phyloP scores from a whole-genome alignment of 495 filamentous ascomycete genomes.

The Aspergillus sclerotioniger region DNA sequence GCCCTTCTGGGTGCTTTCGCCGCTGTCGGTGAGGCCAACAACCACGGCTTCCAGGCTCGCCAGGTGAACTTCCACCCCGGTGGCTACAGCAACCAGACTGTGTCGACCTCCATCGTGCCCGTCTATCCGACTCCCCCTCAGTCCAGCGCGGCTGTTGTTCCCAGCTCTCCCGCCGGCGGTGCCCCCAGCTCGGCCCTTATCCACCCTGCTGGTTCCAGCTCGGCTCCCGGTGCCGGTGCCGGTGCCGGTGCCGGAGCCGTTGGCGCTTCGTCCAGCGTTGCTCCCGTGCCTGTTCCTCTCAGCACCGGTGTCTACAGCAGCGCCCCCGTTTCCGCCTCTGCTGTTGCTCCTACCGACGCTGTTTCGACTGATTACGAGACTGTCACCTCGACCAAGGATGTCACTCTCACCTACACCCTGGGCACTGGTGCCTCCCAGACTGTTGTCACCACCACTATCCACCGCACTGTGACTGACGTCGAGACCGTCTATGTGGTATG shows the following conservation, averaged over 20 bases:
- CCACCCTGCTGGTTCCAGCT: conserved; percentile 2
- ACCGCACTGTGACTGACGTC: conserved; percentile 43
- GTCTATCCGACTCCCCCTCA: conserved; percentile 19
- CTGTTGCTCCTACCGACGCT: conserved; percentile 2
- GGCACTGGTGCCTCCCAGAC: conserved; percentile 52
- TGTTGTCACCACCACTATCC: conserved; percentile 57
- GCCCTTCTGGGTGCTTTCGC: conserved; percentile 50
- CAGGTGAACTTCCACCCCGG: conserved; percentile 30
- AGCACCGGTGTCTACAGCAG: conserved; percentile 18
- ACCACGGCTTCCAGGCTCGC: conserved; percentile 34
- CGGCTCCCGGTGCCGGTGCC: neutral
- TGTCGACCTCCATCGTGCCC: conserved; percentile 18
- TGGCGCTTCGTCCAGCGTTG: conserved; percentile 3
- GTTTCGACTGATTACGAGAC: conserved; percentile 7
- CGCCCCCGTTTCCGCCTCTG: conserved; percentile 1
- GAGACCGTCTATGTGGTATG: conserved; percentile 42
- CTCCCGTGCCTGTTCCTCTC: conserved; percentile 20
- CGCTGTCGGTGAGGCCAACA: conserved; percentile 39
- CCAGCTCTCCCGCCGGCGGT: conserved; percentile 13
- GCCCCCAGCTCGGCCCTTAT: neutral
- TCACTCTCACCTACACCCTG: conserved; percentile 60
- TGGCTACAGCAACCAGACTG: conserved; percentile 13
- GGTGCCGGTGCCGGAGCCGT: neutral
- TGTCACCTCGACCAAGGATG: conserved; percentile 30
- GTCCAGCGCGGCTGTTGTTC: conserved; percentile 10